Base-by-base conservation (phyloP, 768 basidiomycete genomes). In the Exsudoporus frostii region DNA sequence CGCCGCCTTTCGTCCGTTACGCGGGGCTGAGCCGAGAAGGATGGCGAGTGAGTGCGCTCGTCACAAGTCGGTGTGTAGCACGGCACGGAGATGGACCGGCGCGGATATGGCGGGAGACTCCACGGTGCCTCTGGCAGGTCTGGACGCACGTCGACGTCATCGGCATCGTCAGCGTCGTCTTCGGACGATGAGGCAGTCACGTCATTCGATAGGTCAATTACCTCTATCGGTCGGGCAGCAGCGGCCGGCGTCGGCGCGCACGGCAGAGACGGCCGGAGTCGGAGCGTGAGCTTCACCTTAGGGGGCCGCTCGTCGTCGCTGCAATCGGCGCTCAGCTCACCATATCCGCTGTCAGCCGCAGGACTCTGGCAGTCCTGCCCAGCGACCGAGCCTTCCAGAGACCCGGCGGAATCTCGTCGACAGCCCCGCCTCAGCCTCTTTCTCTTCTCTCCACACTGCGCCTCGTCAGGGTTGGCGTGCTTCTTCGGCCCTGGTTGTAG, bases 201-300 rank as follows among this genome's bases (percentile, higher is more conserved):
- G 40, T 78, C 77, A 32, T 68, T 69, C 4, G 78, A 74, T 32
- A 79, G 61, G 63, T 79, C 75, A 37, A 77, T 76, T 34, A 72
- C 58, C 39, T 71, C 69, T 30, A 59, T 64, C 8, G 59, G 39
- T 5, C 24, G 57, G 34, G 63, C 46, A 15, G 25, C 54, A 44
- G 59, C 48, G 50, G 48, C 48, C 17, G 53, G 36, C 7, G 41
- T 51, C n/a, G 51, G 46, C 46, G 58, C 58, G 42, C 71, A 59
- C 1, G 72, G 57, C 3, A 70, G 63, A 41, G 68, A 62, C 4
- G 69, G 72, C 51, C 80, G 81, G 39, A 89, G 79, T 34, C 85
- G 79, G 25, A 89, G 74, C 3, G 82, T 85, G 30, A 90, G 76
- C 64, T 86, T 88, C 62, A 88, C 81, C 64, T 88, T 89, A 20